These are phyloP conservation scores for Kalmanozyma brasiliensis DNA, from an alignment of 1,284 basidiomycete genomes.

Conservation along the genomic window DNA sequence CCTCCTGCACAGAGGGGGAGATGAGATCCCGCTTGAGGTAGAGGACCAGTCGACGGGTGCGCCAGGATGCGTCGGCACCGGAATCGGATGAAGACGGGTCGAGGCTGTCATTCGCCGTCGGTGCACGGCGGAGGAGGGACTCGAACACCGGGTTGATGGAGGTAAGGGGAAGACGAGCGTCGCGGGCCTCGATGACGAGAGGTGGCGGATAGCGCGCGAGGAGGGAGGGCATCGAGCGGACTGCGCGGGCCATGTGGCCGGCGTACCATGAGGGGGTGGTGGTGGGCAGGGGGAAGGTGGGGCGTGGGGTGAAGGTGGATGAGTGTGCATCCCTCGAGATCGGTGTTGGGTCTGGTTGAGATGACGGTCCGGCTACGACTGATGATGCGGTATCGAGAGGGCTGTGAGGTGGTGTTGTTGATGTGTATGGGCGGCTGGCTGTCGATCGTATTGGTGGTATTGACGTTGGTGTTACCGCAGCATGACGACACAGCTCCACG, in stretches of 20 bases:
- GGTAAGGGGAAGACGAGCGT: conserved; percentile 90
- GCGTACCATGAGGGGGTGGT: conserved; percentile 91
- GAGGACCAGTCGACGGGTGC: conserved; percentile 77
- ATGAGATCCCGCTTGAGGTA: conserved; percentile 94
- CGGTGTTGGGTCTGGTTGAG: too few species aligned
- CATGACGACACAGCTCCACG: too few species aligned
- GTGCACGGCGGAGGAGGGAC: conserved; percentile 56
- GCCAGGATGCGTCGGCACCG: conserved; percentile 60
- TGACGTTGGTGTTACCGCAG: too few species aligned
- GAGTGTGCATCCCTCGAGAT: neutral
- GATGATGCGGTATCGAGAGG: neutral
- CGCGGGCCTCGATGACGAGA: conserved; percentile 92
- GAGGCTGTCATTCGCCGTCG: conserved; percentile 44
- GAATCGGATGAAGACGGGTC: conserved; percentile 3
- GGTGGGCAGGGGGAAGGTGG: conserved; percentile 69
- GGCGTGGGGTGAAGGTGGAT: conserved; percentile 63
- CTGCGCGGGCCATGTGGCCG: conserved; percentile 81
- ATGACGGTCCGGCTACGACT: neutral
- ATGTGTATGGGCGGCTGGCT: neutral
- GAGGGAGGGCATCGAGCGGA: conserved; percentile 71
- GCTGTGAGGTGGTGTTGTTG: neutral
- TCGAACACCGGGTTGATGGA: conserved; percentile 83
- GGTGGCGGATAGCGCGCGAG: conserved; percentile 76
- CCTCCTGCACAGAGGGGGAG: conserved; percentile 80
- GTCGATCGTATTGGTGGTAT: neutral